A percentile compares a stretch with the other conserved stretches of the same genome.
Conservation (phyloP, 208 protist genomes). For the Wallacemonas sp. region DNA sequence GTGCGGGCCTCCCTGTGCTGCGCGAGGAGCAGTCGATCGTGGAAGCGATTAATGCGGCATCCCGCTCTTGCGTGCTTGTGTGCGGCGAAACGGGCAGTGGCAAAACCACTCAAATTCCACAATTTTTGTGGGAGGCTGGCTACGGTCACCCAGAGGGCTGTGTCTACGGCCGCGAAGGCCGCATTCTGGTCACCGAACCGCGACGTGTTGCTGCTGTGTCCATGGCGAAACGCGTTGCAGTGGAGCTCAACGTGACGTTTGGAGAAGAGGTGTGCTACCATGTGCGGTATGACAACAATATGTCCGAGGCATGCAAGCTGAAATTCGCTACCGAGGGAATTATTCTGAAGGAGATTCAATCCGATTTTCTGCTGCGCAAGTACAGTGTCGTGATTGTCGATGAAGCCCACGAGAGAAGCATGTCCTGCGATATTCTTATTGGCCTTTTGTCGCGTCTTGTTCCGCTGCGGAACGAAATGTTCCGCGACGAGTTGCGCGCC, state of each 20-base stretch:
- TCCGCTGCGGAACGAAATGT: constrained; percentile 92
- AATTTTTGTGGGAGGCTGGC: constrained; percentile 92
- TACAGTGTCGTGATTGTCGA: constrained; percentile 99
- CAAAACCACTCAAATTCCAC: constrained; percentile 97
- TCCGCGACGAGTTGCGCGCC: constrained; percentile 65
- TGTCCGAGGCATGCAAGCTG: constrained; percentile 87
- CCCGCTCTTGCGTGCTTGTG: constrained; percentile 88
- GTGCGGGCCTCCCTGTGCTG: constrained; percentile 81
- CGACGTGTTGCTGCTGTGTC: constrained; percentile 99
- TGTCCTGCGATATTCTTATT: constrained; percentile 97
- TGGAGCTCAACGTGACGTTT: constrained; percentile 93
- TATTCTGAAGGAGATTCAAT: constrained; percentile 97
- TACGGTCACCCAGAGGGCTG: constrained; percentile 78
- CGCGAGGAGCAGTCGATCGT: constrained; percentile 91
- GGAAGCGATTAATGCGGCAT: constrained; percentile 81
- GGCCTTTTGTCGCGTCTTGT: constrained; percentile 98
- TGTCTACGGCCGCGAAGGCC: constrained; percentile 76
- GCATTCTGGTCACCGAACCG: constrained; percentile 98
- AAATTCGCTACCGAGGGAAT: constrained; percentile 99
- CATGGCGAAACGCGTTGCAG: constrained; percentile 98
- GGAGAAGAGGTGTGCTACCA: constrained; percentile 96
- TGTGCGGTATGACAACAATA: constrained; percentile 98
- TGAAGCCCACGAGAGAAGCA: constrained; percentile 97
- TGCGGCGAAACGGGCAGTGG: constrained; percentile 98
- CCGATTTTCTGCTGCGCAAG: constrained; percentile 93